Evolutionary conservation across 768 basidiomycete genomes (phyloP), one percentile per base, ranked within the genome.

Genomic region (Suillus paluster): DNA sequence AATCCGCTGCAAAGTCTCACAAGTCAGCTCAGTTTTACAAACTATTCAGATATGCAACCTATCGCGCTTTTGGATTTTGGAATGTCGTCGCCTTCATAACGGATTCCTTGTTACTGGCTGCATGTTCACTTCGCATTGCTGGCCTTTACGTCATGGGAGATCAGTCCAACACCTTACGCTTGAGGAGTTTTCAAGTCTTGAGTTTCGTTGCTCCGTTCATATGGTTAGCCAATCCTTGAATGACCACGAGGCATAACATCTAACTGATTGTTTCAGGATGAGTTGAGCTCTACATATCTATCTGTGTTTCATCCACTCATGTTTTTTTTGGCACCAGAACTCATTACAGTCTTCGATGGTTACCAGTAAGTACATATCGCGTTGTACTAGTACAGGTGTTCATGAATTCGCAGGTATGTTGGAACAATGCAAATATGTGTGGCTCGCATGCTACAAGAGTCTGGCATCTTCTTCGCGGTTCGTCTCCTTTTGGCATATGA

Each of bases 391-490:
- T 39, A 49, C 36, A 14, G 15, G 39, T 44, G 48, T 21, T 50
- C 39, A 56, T 53, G 34, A 52, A 57, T 62, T 53, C 11, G 21
- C 57, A 91, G 90, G 69, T 92, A 92, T 67, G 86, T 98, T 50
- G 95, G 95, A 9, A 95, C 91, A 0, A 88, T 97, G 88, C 94
- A 97, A 71, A 94, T 98, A 33, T 96, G 95, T 63, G 87, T 97
- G 2, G 87, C 92, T 21, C 83, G 94, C 14, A 98, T 98, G 95
- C 76, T 98, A 64, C 89, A 91, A 70, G 95, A 98, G 75, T 95
- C 94, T 21, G 89, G 92, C 4, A 88, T 97, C 53, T 96, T 96
- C 79, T 95, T 96, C 75, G 91, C 91, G 57, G 91, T 96, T 67
- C 42, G 83, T 75, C 57, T 2, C 41, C 56, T 23, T 39, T 19